A percentile compares a stretch with the other conserved stretches of the same genome.
These are phyloP conservation scores for Lachnellula cervina DNA, from an alignment of 2,329 filamentous ascomycete genomes.

Conservation along the genomic window DNA sequence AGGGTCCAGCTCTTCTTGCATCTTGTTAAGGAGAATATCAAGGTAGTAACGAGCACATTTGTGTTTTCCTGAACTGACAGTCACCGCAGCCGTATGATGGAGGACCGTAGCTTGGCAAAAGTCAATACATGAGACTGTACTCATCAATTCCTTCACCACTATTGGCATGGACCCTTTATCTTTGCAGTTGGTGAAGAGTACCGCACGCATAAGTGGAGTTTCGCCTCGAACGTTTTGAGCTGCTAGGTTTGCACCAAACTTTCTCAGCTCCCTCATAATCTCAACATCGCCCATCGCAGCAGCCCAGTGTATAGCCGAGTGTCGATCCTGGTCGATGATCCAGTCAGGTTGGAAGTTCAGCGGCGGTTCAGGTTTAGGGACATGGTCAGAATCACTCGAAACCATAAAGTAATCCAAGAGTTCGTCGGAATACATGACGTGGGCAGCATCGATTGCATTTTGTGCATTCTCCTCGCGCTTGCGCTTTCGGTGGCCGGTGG, in stretches of 20 bases:
- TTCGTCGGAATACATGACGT: constrained; percentile 87
- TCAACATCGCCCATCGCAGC: constrained; percentile 95
- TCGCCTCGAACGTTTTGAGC: constrained; percentile 70
- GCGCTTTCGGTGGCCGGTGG: constrained; percentile 64
- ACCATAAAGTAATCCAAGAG: constrained; percentile 95
- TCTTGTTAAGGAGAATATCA: constrained; percentile 81
- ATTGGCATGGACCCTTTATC: constrained; percentile 87
- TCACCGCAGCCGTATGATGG: constrained; percentile 88
- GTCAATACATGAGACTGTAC: constrained; percentile 76
- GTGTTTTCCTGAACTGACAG: constrained; percentile 76
- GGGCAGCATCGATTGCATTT: constrained; percentile 70
- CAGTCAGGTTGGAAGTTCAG: constrained; percentile 83
- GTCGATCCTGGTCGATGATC: constrained; percentile 86
- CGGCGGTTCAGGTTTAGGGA: constrained; percentile 68
- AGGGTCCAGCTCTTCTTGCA: constrained; percentile 72
- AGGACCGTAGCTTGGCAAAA: constrained; percentile 82
- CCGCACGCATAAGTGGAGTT: constrained; percentile 89
- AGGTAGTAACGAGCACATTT: constrained; percentile 90
- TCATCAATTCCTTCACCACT: constrained; percentile 76
- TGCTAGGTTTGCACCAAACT: constrained; percentile 69
- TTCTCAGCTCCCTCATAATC: constrained; percentile 81
- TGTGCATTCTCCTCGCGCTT: constrained; percentile 66
- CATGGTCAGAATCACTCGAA: constrained; percentile 63
- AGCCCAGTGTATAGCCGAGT: constrained; percentile 95
- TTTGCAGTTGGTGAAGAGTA: constrained; percentile 94